These are phyloP conservation scores for Auricularia cornea DNA, from an alignment of 768 basidiomycete species.

Conservation along the genomic window DNA sequence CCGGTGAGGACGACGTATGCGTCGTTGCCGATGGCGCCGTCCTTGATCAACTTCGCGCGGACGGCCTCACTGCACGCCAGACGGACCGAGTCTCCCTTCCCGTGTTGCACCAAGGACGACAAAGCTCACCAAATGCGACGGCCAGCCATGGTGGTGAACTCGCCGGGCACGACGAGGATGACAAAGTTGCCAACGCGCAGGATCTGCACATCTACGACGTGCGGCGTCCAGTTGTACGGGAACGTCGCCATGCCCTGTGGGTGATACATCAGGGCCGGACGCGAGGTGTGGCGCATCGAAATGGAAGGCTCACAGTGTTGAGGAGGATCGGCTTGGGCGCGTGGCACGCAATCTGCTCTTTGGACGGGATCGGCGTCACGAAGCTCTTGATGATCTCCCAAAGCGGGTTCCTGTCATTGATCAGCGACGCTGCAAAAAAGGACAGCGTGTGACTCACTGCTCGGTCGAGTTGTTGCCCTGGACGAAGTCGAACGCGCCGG, in stretches of 20 bases:
- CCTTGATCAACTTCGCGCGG: conserved; percentile 53
- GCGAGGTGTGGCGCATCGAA: too few relatives aligned
- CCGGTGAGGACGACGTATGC: conserved; percentile 73
- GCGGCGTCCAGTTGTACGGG: conserved; percentile 71
- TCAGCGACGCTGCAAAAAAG: too few relatives aligned
- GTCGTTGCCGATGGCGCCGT: conserved; percentile 52
- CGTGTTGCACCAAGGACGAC: too few relatives aligned
- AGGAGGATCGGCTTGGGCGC: conserved; percentile 71
- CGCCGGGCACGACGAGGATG: conserved; percentile 67
- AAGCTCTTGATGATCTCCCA: conserved; percentile 24
- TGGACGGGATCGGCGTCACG: conserved; percentile 53
- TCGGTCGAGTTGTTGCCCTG: conserved; percentile 50
- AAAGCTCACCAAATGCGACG: conserved; percentile 63
- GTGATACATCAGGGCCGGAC: too few relatives aligned
- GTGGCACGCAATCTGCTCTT: conserved; percentile 61
- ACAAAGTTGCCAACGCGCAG: conserved; percentile 69
- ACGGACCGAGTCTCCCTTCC: too few relatives aligned
- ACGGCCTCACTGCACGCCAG: conserved; percentile 60
- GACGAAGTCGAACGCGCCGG: conserved; percentile 69
- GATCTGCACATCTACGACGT: conserved; percentile 69
- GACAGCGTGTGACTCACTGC: too few relatives aligned
- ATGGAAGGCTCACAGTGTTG: conserved; percentile 35
- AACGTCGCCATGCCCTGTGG: conserved; percentile 35
- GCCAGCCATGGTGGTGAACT: conserved; percentile 78
- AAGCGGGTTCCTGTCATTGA: conserved; percentile 36